Base-by-base conservation (phyloP, 495 filamentous ascomycete genomes). In the Beverwykella pulmonaria region DNA sequence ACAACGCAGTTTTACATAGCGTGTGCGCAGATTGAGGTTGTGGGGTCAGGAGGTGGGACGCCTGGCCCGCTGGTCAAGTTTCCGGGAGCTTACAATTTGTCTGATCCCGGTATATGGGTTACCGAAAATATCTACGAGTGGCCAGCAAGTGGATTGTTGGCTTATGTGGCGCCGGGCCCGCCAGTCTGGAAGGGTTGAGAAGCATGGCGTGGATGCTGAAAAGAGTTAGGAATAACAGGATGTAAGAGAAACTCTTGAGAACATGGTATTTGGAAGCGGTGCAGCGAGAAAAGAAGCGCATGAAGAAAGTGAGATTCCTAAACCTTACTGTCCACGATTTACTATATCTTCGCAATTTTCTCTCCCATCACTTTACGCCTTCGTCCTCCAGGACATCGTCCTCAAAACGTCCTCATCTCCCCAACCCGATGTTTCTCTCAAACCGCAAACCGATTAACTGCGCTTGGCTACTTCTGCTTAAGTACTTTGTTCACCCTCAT, bases 401-500 rank as follows among this genome's bases (percentile, higher is more conserved):
- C 44, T 23, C 44, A 48, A n/a, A 48, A 5, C 7, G 15, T 15
- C 17, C 44, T n/a, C 4, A 48, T 6, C 4, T 8, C 17, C 7
- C 5, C 44, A 48, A 4, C n/a, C 44, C 17, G 20, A n/a, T 23
- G 22, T 27, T 50, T 30, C 46, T 23, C 23, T 49, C 22, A 60
- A 4, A 55, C 36, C 17, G 52, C 41, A 67, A 71, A 72, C 46
- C 65, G 52, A 58, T 71, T 46, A 8, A 44, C 49, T 20, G 60
- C 65, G 41, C 67, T 61, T 10, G 50, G 27, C 73, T 71, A 76
- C n/a, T 47, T 19, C 30, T 59, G 58, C 60, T 83, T 79, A 59
- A 83, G 65, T 9, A 78, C 60, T 14, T 68, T 70, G 59, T 75
- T 78, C 5, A 86, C 81, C 34, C 84, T 76, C 39, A 76, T 75